phyloP scores from a whole-genome alignment of 2,329 filamentous ascomycete species.

The Hypocrella siamensis region DNA sequence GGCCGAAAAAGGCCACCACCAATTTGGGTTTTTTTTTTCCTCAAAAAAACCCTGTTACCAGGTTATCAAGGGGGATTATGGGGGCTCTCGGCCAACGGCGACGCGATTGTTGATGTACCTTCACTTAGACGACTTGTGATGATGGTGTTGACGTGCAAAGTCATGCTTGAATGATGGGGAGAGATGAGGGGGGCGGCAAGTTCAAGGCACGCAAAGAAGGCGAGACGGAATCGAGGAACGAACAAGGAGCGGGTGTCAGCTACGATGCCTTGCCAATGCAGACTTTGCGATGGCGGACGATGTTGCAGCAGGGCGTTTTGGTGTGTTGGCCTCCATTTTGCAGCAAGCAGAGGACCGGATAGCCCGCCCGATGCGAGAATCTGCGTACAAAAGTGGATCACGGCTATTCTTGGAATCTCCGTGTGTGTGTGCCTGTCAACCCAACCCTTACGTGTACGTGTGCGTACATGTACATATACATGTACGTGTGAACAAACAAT shows the following conservation, averaged over 20 bases:
- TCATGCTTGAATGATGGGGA: neutral
- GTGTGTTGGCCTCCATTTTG: conserved; percentile 3
- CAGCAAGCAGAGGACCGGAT: conserved; percentile 1
- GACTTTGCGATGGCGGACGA: conserved; percentile 7
- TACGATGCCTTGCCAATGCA: conserved; percentile 5
- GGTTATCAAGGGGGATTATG: too few species aligned
- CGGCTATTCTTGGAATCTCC: too few species aligned
- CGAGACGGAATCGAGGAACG: conserved; percentile 1
- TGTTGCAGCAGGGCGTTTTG: conserved; percentile 7
- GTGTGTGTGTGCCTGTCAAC: too few species aligned
- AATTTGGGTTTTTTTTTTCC: too few species aligned
- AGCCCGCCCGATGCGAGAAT: conserved; percentile 1
- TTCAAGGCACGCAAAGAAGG: neutral
- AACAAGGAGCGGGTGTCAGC: conserved; percentile 1
- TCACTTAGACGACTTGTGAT: neutral
- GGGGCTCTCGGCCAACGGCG: neutral
- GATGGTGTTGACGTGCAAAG: neutral
- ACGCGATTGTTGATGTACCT: neutral
- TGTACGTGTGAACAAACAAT: too few species aligned
- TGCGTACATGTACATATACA: too few species aligned
- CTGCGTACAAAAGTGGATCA: too few species aligned
- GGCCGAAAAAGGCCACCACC: neutral
- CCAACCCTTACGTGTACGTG: too few species aligned
- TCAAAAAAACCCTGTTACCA: too few species aligned
- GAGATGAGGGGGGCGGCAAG: too few species aligned